Evolutionary conservation across 1,139 yeast species (phyloP), one percentile per base, ranked within the genome.

Genomic region (Yamadazyma triangularis): DNA sequence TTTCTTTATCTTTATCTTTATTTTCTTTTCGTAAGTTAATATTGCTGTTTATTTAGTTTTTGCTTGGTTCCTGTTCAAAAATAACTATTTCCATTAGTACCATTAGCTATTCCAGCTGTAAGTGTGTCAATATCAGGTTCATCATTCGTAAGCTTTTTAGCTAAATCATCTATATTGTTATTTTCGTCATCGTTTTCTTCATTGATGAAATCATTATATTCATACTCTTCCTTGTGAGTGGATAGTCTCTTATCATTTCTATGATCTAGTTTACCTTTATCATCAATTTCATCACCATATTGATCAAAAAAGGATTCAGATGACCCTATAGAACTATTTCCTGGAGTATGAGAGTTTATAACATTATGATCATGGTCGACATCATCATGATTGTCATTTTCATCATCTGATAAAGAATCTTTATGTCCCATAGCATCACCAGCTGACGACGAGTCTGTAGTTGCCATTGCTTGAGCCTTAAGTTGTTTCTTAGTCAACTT

Each of bases 401-500:
- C 38, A 22, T 33, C 28, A 23, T 35, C 36, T 13, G 13, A 29
- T 16, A 27, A 35, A 28, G 16, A 27, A 29, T 23, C 30, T 12
- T 25, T 26, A 21, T 26, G 19, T 25, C 26, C 16, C n/a, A 25
- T 28, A 9, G 20, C 23, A 15, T 28, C 25, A 11, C n/a, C 23
- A 8, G 26, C 26, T 12, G 15, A 14, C 34, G 38, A 29, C 24
- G 38, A 25, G 26, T 39, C 31, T 4, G 41, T 45, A 3, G 44
- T 47, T 2, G 41, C 47, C 6, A 43, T 46, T 15, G 51, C 49
- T 21, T 51, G 54, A 29, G 55, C 51, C 34, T 57, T 53, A 38
- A 60, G 48, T 48, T 53, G 69, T 44, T 57, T 61, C 51, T 61
- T 68, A 2, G 65, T 50, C 26, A 59, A 51, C 32, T 72, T 60